Evolutionary conservation across 1,284 basidiomycete genomes (phyloP).

Genomic region (Austropuccinia psidii): DNA sequence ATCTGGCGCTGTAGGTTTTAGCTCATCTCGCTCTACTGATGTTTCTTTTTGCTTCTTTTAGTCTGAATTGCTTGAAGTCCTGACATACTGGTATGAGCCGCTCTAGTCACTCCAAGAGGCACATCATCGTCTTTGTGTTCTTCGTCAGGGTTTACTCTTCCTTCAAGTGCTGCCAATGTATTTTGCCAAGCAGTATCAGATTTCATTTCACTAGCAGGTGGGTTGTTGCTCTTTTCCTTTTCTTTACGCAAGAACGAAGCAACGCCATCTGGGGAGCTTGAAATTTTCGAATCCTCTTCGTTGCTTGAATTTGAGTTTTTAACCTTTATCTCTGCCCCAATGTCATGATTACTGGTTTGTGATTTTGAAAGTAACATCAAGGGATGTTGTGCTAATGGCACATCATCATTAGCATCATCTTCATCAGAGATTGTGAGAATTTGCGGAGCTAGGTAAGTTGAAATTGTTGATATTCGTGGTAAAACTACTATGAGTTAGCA

Average conservation of each 20-base stretch:
- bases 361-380: slow-evolving; percentile 3
- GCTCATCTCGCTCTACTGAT: neutral
- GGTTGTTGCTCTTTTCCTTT: too few species aligned
- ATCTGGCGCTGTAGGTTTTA: slow-evolving; percentile 1
- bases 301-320: too few species aligned
- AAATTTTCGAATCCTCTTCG: too few species aligned
- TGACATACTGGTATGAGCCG: slow-evolving; percentile 2
- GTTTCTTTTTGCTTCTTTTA: slow-evolving; percentile 3
- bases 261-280: too few species aligned
- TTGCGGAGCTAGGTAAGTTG: neutral
- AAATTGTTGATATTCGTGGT: too few species aligned
- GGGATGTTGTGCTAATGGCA: slow-evolving; percentile 22
- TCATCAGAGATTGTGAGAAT: slow-evolving; percentile 8
- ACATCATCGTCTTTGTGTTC: slow-evolving; percentile 32
- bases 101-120: slow-evolving; percentile 30
- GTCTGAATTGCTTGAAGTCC: neutral
- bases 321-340: too few species aligned
- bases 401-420: slow-evolving; percentile 23
- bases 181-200: slow-evolving; percentile 2
- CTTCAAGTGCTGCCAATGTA: slow-evolving; percentile 31
- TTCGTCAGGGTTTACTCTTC: slow-evolving; percentile 14
- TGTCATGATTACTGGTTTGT: too few species aligned
- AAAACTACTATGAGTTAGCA: too few species aligned
- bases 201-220: slow-evolving; percentile 1
- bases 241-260: too few species aligned